Base-by-base conservation (phyloP, 805 yeast genomes). In the Monosporozyma aquatica region DNA sequence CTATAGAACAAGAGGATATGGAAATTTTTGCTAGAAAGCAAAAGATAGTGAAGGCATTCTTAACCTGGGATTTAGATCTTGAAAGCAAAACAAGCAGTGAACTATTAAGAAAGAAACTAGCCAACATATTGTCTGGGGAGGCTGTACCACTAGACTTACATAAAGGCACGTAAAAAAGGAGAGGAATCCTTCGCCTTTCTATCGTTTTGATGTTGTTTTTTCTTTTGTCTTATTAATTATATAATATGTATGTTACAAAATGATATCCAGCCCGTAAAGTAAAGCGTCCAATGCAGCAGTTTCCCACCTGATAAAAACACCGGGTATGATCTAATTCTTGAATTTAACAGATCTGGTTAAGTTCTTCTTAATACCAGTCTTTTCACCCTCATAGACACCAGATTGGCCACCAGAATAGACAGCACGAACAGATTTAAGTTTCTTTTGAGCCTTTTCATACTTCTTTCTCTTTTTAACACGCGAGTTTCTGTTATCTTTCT, bases 401-500 rank as follows among this genome's bases (percentile, higher is more conserved):
- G 76, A 70, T 40, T 76, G 85, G 15, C 71, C 70, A 38, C 71
- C 71, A 53, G 80, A 74, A 71, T 82, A 87, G n/a, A 87, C 96
- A 42, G 85, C 86, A 64, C 95, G 82, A 50, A 85, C 82, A 42
- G 95, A 83, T 59, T 80, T 80, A 65, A 92, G 81, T 64, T 87
- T 87, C 86, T 87, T 90, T 70, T 87, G 80, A 23, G 98, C 98
- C 62, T 76, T 74, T 50, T 87, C 97, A 70, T 84, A 92, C 77
- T 86, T 86, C 79, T 80, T 85, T 74, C 98, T 83, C 94, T 90
- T 92, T 75, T 92, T 92, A 56, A 92, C 97, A 68, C 98, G 82
- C 34, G 97, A 77, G 63, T 92, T 92, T 67, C 97, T 78, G 71
- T 84, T 79, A 51, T 86, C 96, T 74, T 92, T 92, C 71, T 85